Conservation (phyloP, 2,329 filamentous ascomycete genomes). For the Amphichorda felina region DNA sequence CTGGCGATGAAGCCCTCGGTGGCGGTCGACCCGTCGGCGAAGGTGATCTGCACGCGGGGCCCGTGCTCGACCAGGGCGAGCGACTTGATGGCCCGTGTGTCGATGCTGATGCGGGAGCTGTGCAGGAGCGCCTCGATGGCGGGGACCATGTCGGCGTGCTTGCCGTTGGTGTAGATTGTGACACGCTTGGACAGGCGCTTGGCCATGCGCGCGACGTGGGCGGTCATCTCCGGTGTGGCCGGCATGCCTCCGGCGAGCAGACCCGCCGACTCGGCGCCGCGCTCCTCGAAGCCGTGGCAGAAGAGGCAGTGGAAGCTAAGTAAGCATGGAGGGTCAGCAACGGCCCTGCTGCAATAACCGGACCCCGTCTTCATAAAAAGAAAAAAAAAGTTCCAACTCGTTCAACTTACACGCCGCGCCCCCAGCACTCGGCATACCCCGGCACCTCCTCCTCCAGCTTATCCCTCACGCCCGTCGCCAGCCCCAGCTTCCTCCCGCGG, state of each 20-base stretch:
- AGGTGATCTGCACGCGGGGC: constrained; percentile 20
- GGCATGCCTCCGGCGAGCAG: constrained; percentile 29
- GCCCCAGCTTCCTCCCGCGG: constrained; percentile 37
- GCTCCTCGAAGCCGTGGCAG: constrained; percentile 48
- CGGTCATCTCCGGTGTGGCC: constrained; percentile 16
- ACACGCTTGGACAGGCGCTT: constrained; percentile 27
- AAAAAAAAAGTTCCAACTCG: not conserved
- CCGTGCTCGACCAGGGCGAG: constrained; percentile 15
- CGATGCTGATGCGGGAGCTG: constrained; percentile 22
- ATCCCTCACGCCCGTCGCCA: constrained; percentile 43
- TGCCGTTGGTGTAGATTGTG: constrained; percentile 39
- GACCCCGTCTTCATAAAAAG: not conserved
- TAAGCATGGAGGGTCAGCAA: not conserved
- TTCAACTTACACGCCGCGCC: constrained; percentile 30
- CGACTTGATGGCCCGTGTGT: constrained; percentile 17
- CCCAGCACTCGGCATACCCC: constrained; percentile 45
- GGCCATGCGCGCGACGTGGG: constrained; percentile 30
- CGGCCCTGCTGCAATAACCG: no score
- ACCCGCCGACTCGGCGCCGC: constrained; percentile 30
- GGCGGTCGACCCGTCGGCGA: constrained; percentile 22
- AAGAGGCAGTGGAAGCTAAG: constrained; percentile 44
- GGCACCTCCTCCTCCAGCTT: constrained; percentile 31
- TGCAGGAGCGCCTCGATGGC: constrained; percentile 14
- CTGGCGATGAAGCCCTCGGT: constrained; percentile 28
- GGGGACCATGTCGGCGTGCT: constrained; percentile 15